These are phyloP conservation scores for Rubus parviflorus DNA, from an alignment of 306 rosid species.

Conservation along the genomic window DNA sequence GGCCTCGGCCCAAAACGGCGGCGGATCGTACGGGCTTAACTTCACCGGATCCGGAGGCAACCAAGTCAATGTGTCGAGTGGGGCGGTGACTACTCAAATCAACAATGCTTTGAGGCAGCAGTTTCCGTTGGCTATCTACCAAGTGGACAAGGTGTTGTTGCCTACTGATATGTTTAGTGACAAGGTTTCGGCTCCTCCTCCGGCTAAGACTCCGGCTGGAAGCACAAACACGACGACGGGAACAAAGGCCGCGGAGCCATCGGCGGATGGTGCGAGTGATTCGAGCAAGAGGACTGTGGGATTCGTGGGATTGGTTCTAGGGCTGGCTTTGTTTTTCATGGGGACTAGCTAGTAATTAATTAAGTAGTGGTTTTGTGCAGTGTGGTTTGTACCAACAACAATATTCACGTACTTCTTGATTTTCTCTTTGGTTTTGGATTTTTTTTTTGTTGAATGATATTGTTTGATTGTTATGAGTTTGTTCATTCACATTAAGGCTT, in stretches of 20 bases:
- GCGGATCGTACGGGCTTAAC: conserved; percentile 60
- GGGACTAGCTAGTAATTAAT: not conserved
- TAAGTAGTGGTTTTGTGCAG: not conserved
- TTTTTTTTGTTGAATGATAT: not conserved
- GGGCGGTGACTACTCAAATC: conserved; percentile 39
- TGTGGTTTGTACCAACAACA: not conserved
- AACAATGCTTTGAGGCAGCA: conserved; percentile 60
- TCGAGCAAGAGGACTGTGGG: not conserved
- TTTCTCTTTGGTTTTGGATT: not conserved
- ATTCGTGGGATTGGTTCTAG: conserved; percentile 3
- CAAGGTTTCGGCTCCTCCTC: conserved; percentile 40
- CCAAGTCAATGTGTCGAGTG: conserved; percentile 71
- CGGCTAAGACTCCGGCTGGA: conserved; percentile 30
- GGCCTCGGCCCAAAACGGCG: conserved; percentile 31
- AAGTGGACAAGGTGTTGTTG: conserved; percentile 64
- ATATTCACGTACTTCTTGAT: not conserved
- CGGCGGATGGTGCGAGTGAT: not conserved
- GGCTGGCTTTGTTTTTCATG: conserved; percentile 6
- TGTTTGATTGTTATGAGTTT: not conserved
- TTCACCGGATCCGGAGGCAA: conserved; percentile 59
- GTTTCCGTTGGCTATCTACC: conserved; percentile 59
- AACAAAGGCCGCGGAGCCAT: not conserved
- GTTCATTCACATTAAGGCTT: not conserved
- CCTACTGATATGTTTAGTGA: conserved; percentile 52
- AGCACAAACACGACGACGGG: conserved; percentile 9